Percentiles rank a stretch among this genome's conserved stretches.
These are phyloP conservation scores for Lentinula raphanica DNA, from an alignment of 768 basidiomycete species.

Conservation along the genomic window DNA sequence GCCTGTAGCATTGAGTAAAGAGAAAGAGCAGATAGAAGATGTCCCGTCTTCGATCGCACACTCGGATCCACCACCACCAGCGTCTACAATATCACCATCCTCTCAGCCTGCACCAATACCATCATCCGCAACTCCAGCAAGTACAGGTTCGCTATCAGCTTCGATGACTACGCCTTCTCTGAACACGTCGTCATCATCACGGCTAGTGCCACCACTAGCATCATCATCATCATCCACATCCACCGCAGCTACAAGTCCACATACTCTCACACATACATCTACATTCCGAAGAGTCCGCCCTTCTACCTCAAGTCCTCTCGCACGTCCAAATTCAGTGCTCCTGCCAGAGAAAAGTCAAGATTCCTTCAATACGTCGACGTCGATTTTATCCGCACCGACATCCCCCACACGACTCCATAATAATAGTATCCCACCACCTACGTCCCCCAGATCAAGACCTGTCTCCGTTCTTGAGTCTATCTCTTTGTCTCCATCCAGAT, in stretches of 20 bases:
- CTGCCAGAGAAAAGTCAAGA: background rate
- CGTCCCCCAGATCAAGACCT: background rate
- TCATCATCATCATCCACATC: background rate
- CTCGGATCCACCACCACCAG: background rate
- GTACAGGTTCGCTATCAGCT: no score
- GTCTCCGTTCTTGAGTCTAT: background rate
- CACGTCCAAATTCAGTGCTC: background rate
- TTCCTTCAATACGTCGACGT: background rate
- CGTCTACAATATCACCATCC: background rate
- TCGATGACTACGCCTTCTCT: no score
- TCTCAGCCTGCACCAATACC: background rate
- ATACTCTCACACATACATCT: background rate
- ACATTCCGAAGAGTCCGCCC: conserved; percentile 4
- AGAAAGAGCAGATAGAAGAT: no score
- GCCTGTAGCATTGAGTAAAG: no score
- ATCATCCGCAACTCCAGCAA: background rate
- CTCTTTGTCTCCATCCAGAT: background rate
- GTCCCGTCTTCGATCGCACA: no score
- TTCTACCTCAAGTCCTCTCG: background rate
- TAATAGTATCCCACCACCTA: background rate
- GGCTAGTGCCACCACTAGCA: background rate
- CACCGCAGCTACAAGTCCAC: background rate
- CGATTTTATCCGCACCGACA: background rate
- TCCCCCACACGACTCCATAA: background rate
- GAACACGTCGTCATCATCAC: no score